Evolutionary conservation across 768 basidiomycete species (phyloP), one percentile per base, ranked within the genome.

Genomic region (Phylloporus sp.): DNA sequence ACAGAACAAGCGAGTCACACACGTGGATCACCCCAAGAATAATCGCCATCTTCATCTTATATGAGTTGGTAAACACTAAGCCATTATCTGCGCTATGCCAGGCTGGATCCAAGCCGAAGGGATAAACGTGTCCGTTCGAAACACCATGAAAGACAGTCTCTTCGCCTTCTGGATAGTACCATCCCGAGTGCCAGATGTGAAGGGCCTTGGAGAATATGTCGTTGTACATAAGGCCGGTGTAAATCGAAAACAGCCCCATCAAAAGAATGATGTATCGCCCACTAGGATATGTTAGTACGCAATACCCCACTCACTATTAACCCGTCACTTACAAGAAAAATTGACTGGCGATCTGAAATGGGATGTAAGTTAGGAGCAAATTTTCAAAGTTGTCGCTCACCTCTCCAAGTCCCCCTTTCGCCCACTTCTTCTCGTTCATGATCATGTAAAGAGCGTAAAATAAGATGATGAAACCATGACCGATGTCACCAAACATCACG

Each of bases 1-100:
- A 49, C 32, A 38, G 43, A 45, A 24, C 38, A 29, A 35, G 32
- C 37, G 31, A 34, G 41, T 70, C 83, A 57, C 71, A 20, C 48
- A 97, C 95, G 67, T 99, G 95, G 49, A 88, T 87, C 54, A 99
- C 94, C 65, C 96, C 96, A 43, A 99, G 69, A 28, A 98, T 81
- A 61, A 99, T 84, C 18, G 91, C 89, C 91, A 98, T 92, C 74
- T 99, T 98, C 96, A 99, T 99, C 82, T 98, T 99, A 75, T 95
- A 95, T 31, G 94, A 97, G 69, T 99, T 99, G 42, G 86, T 87
- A 69, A 98, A 99, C 34, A 96, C 83, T 48, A 99, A 76, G 2
- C 74, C 75, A 61, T 99, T 99, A 54, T 90, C 89, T 6, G 94
- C 78, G 17, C 84, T 90, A 62, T 96, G 93, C 96, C 96, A 99